A percentile compares a stretch with the other conserved stretches of the same genome.
phyloP scores from a whole-genome alignment of 768 basidiomycete genomes.

The Podaxis sp. region DNA sequence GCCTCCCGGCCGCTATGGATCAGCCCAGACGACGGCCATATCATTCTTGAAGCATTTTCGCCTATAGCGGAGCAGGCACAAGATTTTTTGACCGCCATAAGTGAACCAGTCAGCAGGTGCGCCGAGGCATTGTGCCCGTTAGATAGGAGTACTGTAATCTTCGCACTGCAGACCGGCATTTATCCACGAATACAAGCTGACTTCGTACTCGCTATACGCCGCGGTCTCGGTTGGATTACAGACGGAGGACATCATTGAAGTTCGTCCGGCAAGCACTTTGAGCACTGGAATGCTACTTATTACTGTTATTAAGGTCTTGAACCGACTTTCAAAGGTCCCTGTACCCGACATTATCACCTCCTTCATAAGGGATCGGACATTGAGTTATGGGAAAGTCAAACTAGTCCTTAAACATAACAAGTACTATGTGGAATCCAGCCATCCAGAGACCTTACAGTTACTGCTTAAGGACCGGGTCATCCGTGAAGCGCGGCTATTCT shows the following conservation, averaged over 20 bases:
- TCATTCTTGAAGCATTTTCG: constrained; percentile 97
- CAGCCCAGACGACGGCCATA: constrained; percentile 85
- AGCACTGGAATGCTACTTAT: constrained; percentile 25
- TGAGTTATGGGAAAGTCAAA: constrained; percentile 98
- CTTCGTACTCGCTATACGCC: constrained; percentile 96
- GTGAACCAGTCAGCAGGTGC: constrained; percentile 97
- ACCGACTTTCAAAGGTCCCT: constrained; percentile 86
- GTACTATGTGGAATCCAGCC: constrained; percentile 94
- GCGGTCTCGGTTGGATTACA: constrained; percentile 98
- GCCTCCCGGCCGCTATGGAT: constrained; percentile 94
- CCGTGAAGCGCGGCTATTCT: constrained; percentile 77
- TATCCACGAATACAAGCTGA: constrained; percentile 99
- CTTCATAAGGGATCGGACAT: constrained; percentile 90
- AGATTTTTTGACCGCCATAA: constrained; percentile 96
- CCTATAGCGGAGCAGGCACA: constrained; percentile 98
- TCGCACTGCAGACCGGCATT: constrained; percentile 76
- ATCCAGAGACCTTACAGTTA: constrained; percentile 88
- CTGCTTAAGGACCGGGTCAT: constrained; percentile 87
- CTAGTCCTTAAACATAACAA: constrained; percentile 97
- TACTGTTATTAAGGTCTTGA: constrained; percentile 57
- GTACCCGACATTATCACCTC: constrained; percentile 83
- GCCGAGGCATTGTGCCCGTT: constrained; percentile 30
- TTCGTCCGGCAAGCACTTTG: constrained; percentile 43
- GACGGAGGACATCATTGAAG: constrained; percentile 98
- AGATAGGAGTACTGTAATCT: constrained; percentile 17